Base-by-base conservation (phyloP, 352 stramenopile genomes). In the Phytophthora sp. region DNA sequence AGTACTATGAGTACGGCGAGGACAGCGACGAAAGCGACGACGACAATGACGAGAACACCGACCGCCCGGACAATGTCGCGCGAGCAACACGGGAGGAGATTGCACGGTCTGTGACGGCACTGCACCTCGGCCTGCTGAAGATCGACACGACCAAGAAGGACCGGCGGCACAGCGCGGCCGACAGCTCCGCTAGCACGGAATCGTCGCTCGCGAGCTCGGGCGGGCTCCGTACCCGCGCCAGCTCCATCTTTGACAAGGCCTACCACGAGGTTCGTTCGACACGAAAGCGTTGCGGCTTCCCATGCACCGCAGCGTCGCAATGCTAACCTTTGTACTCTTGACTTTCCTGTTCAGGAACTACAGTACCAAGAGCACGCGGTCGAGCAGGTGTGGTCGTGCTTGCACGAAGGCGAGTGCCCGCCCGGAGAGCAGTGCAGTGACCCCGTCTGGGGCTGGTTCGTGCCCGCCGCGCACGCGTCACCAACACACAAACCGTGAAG, bases 371-470 rank as follows among this genome's bases (percentile, higher is more conserved):
- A 70, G 9, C 45, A 60, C n/a, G 44, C 32, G n/a, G 52, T 54
- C 18, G 54, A 63, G 13, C 54, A 64, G 12, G 53, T 68, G 0
- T 69, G 65, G 65, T 69, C 58, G 4, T 77, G 69, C 55, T 62
- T 77, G 46, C 69, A 77, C 23, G 69, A 71, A 37, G 60, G 46
- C 5, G 48, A 74, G 43, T 77, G 69, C 38, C 69, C 69, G 24
- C 41, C 64, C 3, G 69, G 59, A 44, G 54, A 70, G 13, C 32
- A 62, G 17, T 89, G 78, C 55, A 82, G 73, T 23, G 76, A 88
- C 34, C 70, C 74, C 0, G 79, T 78, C 20, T 92, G 84, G 84
- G 84, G 84, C 7, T 91, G 80, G 79, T 92, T 89, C 51, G 78
- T 86, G 15, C 54, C 67, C 54, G 53, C 51, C 21, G 23, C 17